These are phyloP conservation scores for Aspergillus neotritici DNA, from an alignment of 2,329 filamentous ascomycete species.

Conservation along the genomic window DNA sequence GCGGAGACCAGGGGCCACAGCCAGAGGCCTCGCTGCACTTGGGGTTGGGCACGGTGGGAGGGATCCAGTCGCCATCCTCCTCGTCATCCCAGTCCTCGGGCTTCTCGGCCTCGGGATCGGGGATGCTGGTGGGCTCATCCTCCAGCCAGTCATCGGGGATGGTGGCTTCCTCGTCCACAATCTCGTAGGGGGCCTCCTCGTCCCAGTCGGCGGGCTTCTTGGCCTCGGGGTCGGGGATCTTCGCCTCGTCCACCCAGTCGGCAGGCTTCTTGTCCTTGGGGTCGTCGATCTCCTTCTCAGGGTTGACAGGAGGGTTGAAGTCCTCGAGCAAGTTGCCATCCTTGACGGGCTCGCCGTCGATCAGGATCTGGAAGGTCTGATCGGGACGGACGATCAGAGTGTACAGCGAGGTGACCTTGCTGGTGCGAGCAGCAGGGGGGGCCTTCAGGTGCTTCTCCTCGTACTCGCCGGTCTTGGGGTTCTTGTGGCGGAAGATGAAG, in stretches of 20 bases:
- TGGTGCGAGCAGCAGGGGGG: slow-evolving; percentile 77
- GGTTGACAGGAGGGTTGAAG: slow-evolving; percentile 91
- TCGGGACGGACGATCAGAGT: slow-evolving; percentile 94
- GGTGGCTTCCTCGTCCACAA: slow-evolving; percentile 85
- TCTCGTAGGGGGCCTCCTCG: slow-evolving; percentile 94
- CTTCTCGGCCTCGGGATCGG: slow-evolving; percentile 94
- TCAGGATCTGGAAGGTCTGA: slow-evolving; percentile 88
- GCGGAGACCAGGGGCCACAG: slow-evolving; percentile 87
- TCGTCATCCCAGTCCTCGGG: slow-evolving; percentile 99
- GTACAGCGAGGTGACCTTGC: slow-evolving; percentile 92
- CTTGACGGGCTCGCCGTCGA: slow-evolving; percentile 84
- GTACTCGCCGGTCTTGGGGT: slow-evolving; percentile 98
- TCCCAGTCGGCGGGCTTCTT: slow-evolving; percentile 99
- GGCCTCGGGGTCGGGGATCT: slow-evolving; percentile 86
- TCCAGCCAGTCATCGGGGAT: slow-evolving; percentile 96
- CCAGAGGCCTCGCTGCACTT: slow-evolving; percentile 92
- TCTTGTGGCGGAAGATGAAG: slow-evolving; percentile 99
- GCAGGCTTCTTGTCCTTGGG: slow-evolving; percentile 88
- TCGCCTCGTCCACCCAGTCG: slow-evolving; percentile 90
- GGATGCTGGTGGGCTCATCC: slow-evolving; percentile 71
- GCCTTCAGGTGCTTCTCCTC: slow-evolving; percentile 97
- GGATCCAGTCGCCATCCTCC: slow-evolving; percentile 96
- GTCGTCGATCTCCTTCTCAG: slow-evolving; percentile 89
- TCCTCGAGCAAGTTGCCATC: slow-evolving; percentile 89
- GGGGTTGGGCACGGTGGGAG: slow-evolving; percentile 87